A percentile compares a stretch with the other conserved stretches of the same genome.
These are phyloP conservation scores for Pouteria glomerata DNA, from an alignment of 148 eudicot genomes.

Conservation along the genomic window DNA sequence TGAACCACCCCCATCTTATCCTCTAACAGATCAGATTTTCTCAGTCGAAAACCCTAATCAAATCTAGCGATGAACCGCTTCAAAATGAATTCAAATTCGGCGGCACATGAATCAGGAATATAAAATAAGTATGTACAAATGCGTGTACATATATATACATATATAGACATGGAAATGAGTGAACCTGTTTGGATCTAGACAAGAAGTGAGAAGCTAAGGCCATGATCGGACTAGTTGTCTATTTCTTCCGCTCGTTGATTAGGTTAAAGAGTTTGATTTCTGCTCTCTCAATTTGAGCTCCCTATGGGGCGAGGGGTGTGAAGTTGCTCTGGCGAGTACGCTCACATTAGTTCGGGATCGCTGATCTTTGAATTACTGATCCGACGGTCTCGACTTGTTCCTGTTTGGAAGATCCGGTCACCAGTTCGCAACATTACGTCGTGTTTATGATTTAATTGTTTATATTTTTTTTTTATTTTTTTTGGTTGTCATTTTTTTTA, in stretches of 20 bases:
- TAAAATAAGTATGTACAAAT: slow-evolving; percentile 2
- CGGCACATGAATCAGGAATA: not conserved
- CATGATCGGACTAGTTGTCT: slow-evolving; percentile 25
- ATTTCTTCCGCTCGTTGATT: slow-evolving; percentile 1
- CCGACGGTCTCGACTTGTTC: not conserved
- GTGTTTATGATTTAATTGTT: too few species aligned
- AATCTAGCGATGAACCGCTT: not conserved
- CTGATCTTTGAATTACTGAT: not conserved
- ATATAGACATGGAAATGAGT: slow-evolving; percentile 2
- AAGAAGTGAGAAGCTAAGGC: slow-evolving; percentile 50
- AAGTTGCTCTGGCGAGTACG: not conserved
- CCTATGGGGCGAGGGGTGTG: not conserved
- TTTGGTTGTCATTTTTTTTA: too few species aligned
- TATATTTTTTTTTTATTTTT: too few species aligned
- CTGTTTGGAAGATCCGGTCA: not conserved
- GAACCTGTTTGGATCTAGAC: slow-evolving; percentile 57
- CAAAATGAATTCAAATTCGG: slow-evolving; percentile 11
- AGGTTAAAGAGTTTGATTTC: not conserved
- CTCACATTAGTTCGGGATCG: not conserved
- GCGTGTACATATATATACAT: not conserved
- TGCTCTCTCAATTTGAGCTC: not conserved
- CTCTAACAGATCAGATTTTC: not conserved
- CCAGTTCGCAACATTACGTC: too few species aligned
- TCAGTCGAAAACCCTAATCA: not conserved
- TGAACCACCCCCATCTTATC: not conserved